phyloP scores from a whole-genome alignment of 2,329 filamentous ascomycete genomes.

The Xylaria sp. region DNA sequence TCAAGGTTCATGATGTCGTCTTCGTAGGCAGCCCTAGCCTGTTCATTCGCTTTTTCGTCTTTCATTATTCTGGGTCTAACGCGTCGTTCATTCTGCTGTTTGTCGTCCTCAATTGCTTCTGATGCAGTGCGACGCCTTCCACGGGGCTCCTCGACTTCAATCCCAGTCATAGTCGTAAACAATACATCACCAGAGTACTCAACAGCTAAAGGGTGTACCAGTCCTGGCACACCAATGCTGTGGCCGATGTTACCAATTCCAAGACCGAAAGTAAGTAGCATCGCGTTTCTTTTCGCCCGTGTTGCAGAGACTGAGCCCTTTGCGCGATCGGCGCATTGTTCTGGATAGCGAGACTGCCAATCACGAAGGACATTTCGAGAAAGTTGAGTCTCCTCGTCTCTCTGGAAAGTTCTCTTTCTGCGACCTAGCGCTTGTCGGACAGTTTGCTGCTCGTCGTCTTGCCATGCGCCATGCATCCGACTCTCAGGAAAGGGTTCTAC shows the following conservation, averaged over 20 bases:
- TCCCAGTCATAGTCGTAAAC: constrained; percentile 52
- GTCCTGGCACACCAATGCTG: constrained; percentile 45
- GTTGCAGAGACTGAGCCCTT: constrained; percentile 44
- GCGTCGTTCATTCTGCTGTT: constrained; percentile 51
- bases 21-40: constrained; percentile 34
- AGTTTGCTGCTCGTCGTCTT: constrained; percentile 29
- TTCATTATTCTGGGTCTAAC: constrained; percentile 52
- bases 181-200: constrained; percentile 59
- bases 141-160: constrained; percentile 42
- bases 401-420: constrained; percentile 42
- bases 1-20: constrained; percentile 43
- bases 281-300: constrained; percentile 57
- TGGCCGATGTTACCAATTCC: constrained; percentile 53
- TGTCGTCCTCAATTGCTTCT: constrained; percentile 56
- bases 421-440: constrained; percentile 34
- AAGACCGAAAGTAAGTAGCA: constrained; percentile 53
- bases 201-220: constrained; percentile 57
- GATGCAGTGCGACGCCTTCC: constrained; percentile 54
- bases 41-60: constrained; percentile 38
- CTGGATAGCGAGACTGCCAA: constrained; percentile 58
- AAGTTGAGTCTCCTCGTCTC: constrained; percentile 51
- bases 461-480: constrained; percentile 38
- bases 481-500: constrained; percentile 51
- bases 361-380: constrained; percentile 51
- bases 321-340: constrained; percentile 58